Evolutionary conservation across 2,329 filamentous ascomycete species (phyloP), one percentile per base, ranked within the genome.

Genomic region (Colletotrichum liaoningense): DNA sequence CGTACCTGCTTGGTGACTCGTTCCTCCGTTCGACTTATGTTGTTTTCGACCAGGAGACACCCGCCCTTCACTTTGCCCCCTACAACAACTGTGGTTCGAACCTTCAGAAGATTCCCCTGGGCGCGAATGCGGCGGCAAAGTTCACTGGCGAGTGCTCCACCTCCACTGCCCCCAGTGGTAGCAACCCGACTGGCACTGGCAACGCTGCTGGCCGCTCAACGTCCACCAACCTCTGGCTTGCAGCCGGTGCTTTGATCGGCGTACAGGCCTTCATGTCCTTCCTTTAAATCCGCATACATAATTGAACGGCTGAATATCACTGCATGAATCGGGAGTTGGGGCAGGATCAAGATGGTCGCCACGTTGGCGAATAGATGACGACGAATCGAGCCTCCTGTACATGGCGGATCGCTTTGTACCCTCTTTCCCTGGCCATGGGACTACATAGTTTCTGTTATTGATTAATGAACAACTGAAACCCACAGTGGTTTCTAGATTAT

Each of bases 1-100:
- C 60, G 1, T 77, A 63, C 19, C 79, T 86, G 3, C 81, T 87
- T 2, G 85, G 85, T 19, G 84, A 86, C 63, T 84, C 84, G 6
- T 86, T 87, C 77, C 79, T 87, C 35, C 81, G 85, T 11, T 81
- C 84, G 26, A 83, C 84, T 6, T 87, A 86, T 33, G 83, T 84
- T 22, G 84, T 86, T 30, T 77, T 74, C 62, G 76, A 79, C 72
- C 75, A 77, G 67, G 76, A 77, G 49, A 78, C 75, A 7, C 76
- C 76, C 8, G 77, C 77, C n/a, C 73, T 79, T 16, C 77, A 79
- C 64, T 78, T 79, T 54, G 77, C 77, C 11, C 70, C 74, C 26
- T 26, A 26, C 35, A 72, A 75, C 67, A 76, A 79, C 75, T 79
- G 77, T 26, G 77, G 77, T 30, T 73, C 77, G 8, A 78, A 77